A percentile compares a stretch with the other conserved stretches of the same genome.
These are phyloP conservation scores for Mercurialis annua DNA, from an alignment of 345 rosid genomes.

Conservation along the genomic window DNA sequence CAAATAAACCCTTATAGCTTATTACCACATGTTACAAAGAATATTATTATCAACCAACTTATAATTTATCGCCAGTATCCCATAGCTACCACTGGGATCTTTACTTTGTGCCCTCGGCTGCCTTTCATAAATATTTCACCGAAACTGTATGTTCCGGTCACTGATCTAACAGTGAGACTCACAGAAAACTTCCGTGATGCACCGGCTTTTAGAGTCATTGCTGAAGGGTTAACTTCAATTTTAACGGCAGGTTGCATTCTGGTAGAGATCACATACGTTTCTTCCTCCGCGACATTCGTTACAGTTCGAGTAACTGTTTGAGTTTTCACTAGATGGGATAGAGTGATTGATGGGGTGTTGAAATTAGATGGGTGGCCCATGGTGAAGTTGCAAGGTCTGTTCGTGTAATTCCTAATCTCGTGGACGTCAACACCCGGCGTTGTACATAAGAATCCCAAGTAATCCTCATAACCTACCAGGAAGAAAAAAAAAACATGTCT, in stretches of 20 bases:
- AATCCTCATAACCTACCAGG: slow-evolving; percentile 70
- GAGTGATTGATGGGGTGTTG: slow-evolving; percentile 82
- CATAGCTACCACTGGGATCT: slow-evolving; percentile 79
- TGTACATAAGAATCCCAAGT: slow-evolving; percentile 90
- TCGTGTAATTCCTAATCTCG: slow-evolving; percentile 79
- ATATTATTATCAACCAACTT: slow-evolving; percentile 31
- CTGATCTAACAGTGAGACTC: slow-evolving; percentile 63
- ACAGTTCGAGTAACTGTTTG: slow-evolving; percentile 66
- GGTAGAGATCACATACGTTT: slow-evolving; percentile 72
- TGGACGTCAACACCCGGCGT: slow-evolving; percentile 77
- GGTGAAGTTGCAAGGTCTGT: slow-evolving; percentile 64
- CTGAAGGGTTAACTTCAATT: slow-evolving; percentile 77
- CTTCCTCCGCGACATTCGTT: slow-evolving; percentile 79
- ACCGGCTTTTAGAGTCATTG: slow-evolving; percentile 72
- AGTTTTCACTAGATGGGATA: slow-evolving; percentile 74
- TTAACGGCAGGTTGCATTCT: slow-evolving; percentile 85
- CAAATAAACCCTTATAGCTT: slow-evolving; percentile 36
- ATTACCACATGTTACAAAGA: slow-evolving; percentile 58
- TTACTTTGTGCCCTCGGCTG: slow-evolving; percentile 89
- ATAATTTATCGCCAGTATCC: slow-evolving; percentile 55
- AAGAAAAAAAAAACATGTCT: neutral
- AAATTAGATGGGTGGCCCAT: slow-evolving; percentile 82
- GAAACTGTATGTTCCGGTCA: slow-evolving; percentile 69
- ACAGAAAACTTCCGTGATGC: slow-evolving; percentile 62
- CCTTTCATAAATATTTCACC: slow-evolving; percentile 87